phyloP scores from a whole-genome alignment of 208 protist genomes.

The Trypanosoma avium region DNA sequence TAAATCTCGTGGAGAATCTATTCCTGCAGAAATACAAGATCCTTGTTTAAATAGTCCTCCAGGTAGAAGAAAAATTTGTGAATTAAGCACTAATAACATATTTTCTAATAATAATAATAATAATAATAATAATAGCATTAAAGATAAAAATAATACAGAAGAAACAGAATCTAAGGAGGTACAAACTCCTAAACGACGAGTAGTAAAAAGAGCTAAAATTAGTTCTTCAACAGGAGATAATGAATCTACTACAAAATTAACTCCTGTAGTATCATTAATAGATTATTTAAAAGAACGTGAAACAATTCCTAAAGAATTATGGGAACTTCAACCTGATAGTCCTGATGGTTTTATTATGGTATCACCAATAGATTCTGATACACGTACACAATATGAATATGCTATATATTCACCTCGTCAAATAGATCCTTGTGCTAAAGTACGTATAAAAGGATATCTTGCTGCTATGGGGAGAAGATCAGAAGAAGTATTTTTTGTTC shows the following conservation, averaged over 20 bases:
- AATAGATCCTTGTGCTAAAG: constrained; percentile 51
- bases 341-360: constrained; percentile 78
- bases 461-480: constrained; percentile 61
- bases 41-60: constrained; percentile 35
- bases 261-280: neutral
- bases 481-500: constrained; percentile 63
- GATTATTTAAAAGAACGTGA: constrained; percentile 29
- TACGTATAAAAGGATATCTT: constrained; percentile 66
- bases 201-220: constrained; percentile 22
- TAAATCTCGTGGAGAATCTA: neutral
- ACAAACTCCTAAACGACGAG: constrained; percentile 17
- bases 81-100: neutral
- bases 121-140: neutral
- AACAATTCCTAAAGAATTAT: constrained; percentile 44
- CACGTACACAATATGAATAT: constrained; percentile 29
- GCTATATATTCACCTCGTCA: constrained; percentile 52
- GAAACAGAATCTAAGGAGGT: neutral
- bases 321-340: constrained; percentile 58
- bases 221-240: neutral
- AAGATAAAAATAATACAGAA: neutral
- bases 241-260: neutral
- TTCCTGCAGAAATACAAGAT: constrained; percentile 13
- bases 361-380: constrained; percentile 31
- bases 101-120: neutral
- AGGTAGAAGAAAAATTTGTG: constrained; percentile 31